phyloP scores from a whole-genome alignment of 805 yeast species.

The Spencermartinsiella europaea region DNA sequence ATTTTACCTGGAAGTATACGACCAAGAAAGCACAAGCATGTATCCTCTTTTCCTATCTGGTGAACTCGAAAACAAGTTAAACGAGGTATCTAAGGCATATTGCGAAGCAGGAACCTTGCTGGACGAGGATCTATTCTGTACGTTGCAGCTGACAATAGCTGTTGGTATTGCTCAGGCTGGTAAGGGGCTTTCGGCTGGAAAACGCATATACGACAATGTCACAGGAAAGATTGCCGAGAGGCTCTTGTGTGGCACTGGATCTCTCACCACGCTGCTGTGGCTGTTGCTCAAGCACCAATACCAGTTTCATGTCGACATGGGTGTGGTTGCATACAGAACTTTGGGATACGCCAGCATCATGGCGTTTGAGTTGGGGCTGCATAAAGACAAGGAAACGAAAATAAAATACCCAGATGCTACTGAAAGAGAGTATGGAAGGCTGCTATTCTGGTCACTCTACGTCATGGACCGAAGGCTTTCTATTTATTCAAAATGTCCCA shows the following conservation, averaged over 20 bases:
- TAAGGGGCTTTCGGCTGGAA: slow-evolving; percentile 12
- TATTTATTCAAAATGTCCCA: slow-evolving; percentile 21
- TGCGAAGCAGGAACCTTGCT: background rate
- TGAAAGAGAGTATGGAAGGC: slow-evolving; percentile 17
- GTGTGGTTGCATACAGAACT: slow-evolving; percentile 22
- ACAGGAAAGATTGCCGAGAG: slow-evolving; percentile 13
- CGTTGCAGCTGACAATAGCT: slow-evolving; percentile 16
- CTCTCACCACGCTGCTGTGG: slow-evolving; percentile 14
- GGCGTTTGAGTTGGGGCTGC: slow-evolving; percentile 24
- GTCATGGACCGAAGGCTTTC: slow-evolving; percentile 24
- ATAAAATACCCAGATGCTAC: slow-evolving; percentile 10
- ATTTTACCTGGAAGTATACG: slow-evolving; percentile 17
- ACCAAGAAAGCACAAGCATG: slow-evolving; percentile 24
- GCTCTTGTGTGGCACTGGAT: slow-evolving; percentile 15
- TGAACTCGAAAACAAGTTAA: slow-evolving; percentile 17
- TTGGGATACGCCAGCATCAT: slow-evolving; percentile 19
- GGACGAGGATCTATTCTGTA: slow-evolving; percentile 10
- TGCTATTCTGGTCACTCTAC: slow-evolving; percentile 25
- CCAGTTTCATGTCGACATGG: slow-evolving; percentile 24
- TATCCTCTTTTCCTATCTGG: slow-evolving; percentile 24
- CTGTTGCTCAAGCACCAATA: slow-evolving; percentile 22
- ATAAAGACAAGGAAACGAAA: slow-evolving; percentile 16
- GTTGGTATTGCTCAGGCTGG: slow-evolving; percentile 19
- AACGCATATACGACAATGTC: slow-evolving; percentile 18
- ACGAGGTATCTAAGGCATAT: slow-evolving; percentile 9